These are phyloP conservation scores for Cryptococcus neoformans DNA, from an alignment of 1,284 basidiomycete species.

Conservation along the genomic window DNA sequence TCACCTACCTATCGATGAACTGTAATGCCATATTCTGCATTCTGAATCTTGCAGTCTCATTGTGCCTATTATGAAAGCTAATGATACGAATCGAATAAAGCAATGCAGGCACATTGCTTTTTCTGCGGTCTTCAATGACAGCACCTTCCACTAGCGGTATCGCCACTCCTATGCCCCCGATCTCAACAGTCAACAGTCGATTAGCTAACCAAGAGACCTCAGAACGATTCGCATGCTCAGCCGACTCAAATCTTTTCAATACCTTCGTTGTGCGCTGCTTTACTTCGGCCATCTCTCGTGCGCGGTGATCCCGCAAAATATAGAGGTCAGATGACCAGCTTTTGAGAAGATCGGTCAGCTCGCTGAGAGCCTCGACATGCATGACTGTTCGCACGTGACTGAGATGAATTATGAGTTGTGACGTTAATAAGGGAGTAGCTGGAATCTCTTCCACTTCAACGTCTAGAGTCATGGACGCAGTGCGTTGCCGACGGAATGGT, in stretches of 20 bases:
- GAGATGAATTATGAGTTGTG: constrained; percentile 55
- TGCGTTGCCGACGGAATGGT: constrained; percentile 63
- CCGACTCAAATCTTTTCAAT: constrained; percentile 49
- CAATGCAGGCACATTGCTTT: constrained; percentile 64
- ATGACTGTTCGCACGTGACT: constrained; percentile 83
- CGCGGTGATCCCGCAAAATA: constrained; percentile 66
- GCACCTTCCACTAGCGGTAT: constrained; percentile 60
- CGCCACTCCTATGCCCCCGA: constrained; percentile 74
- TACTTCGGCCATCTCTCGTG: constrained; percentile 71
- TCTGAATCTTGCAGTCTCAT: constrained; percentile 71
- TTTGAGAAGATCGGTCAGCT: constrained; percentile 81
- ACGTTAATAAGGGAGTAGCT: constrained; percentile 15
- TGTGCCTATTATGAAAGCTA: constrained; percentile 66
- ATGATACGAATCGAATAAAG: constrained; percentile 74
- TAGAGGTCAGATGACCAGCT: constrained; percentile 69
- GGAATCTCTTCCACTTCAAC: constrained; percentile 52
- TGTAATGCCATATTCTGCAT: constrained; percentile 74
- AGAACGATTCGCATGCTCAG: constrained; percentile 31
- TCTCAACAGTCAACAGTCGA: constrained; percentile 62
- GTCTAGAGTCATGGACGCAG: constrained; percentile 79
- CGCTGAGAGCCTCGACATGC: constrained; percentile 84
- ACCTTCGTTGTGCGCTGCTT: constrained; percentile 73
- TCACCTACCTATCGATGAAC: constrained; percentile 67
- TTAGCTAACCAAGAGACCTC: constrained; percentile 61
- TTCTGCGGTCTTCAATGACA: constrained; percentile 52